Conservation (phyloP, 805 yeast species). For the Komagataella phaffii region DNA sequence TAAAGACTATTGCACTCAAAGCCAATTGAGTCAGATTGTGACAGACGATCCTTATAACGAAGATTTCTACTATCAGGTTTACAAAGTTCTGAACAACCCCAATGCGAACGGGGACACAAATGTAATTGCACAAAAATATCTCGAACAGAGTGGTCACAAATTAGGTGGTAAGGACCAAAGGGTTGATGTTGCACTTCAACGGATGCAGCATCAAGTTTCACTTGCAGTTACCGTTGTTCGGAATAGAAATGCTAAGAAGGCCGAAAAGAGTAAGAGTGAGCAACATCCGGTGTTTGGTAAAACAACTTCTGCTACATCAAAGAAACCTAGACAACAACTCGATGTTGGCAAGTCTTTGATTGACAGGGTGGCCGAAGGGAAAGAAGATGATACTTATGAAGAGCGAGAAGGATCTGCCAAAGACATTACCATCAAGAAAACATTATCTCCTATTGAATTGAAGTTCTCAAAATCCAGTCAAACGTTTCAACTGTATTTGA, state of each 20-base stretch:
- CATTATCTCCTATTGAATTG: conserved; percentile 14
- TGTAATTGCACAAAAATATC: conserved; percentile 83
- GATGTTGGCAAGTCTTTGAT: conserved; percentile 31
- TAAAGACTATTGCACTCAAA: conserved; percentile 87
- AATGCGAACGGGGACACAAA: conserved; percentile 49
- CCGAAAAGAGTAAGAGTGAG: conserved; percentile 57
- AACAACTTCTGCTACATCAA: conserved; percentile 65
- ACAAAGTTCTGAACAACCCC: conserved; percentile 51
- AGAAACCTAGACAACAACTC: conserved; percentile 79
- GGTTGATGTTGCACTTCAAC: conserved; percentile 83
- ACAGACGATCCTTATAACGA: conserved; percentile 96
- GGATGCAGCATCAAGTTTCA: conserved; percentile 97
- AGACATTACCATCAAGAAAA: conserved; percentile 15
- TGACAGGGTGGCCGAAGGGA: conserved; percentile 32
- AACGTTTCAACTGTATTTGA: conserved; percentile 45
- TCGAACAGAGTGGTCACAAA: conserved; percentile 85
- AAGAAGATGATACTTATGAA: conserved; percentile 7
- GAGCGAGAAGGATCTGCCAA: conserved; percentile 12
- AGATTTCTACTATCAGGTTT: conserved; percentile 92
- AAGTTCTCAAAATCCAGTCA: conserved; percentile 23
- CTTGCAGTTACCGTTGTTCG: conserved; percentile 93
- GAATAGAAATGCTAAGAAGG: conserved; percentile 55
- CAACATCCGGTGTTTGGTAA: conserved; percentile 54
- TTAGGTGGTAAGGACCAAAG: conserved; percentile 74
- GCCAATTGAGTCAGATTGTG: conserved; percentile 90